Percentiles rank a stretch among this genome's conserved stretches.
Evolutionary conservation across 257 asterid genomes (phyloP).

Genomic region (Solanum bulbocastanum): DNA sequence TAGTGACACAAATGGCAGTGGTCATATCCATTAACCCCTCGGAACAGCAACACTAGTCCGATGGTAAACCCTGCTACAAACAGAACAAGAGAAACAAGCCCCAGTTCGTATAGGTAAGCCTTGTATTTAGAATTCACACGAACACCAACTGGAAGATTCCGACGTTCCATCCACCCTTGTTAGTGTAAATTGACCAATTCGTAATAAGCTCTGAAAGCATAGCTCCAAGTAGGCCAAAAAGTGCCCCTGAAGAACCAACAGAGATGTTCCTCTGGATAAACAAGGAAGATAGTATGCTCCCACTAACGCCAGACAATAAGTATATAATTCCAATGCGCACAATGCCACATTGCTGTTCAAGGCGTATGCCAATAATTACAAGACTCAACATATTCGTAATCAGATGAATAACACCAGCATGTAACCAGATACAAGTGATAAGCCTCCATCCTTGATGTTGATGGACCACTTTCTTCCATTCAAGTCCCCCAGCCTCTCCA

Average conservation of each 20-base stretch:
- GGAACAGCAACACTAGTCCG: constrained; percentile 62
- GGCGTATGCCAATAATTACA: constrained; percentile 75
- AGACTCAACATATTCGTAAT: constrained; percentile 72
- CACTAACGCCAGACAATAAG: constrained; percentile 73
- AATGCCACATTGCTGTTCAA: constrained; percentile 89
- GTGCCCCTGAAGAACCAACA: constrained; percentile 97
- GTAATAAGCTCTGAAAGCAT: constrained; percentile 87
- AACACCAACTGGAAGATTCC: constrained; percentile 36
- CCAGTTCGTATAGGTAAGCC: constrained; percentile 52
- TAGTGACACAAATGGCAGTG: constrained; percentile 85
- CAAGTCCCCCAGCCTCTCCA: constrained; percentile 71
- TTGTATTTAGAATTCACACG: constrained; percentile 56
- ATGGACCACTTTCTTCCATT: constrained; percentile 66
- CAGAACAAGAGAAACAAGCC: constrained; percentile 44
- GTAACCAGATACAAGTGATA: constrained; percentile 81
- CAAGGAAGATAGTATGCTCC: constrained; percentile 63
- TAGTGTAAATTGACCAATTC: constrained; percentile 80
- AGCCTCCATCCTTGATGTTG: constrained; percentile 88
- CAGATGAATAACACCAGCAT: constrained; percentile 80
- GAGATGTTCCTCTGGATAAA: constrained; percentile 48
- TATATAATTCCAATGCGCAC: constrained; percentile 65
- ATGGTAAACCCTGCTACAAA: constrained; percentile 57
- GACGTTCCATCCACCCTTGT: constrained; percentile 83
- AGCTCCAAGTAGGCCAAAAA: constrained; percentile 94
- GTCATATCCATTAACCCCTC: constrained; percentile 57